A percentile compares a stretch with the other conserved stretches of the same genome.
Conservation (phyloP, 139 green algal species). For the Haematococcus sp. region DNA sequence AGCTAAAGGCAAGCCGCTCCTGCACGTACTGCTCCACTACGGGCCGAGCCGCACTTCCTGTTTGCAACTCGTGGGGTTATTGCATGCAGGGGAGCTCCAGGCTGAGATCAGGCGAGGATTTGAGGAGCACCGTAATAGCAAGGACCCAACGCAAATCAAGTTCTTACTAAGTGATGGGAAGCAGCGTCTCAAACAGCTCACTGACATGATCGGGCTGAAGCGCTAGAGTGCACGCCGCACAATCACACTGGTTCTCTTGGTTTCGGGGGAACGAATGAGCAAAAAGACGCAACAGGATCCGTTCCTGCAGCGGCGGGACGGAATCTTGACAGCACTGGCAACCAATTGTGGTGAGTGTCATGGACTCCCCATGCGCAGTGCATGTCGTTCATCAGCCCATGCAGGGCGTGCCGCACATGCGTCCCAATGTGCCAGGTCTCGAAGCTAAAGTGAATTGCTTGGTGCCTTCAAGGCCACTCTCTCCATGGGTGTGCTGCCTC, state of each 20-base stretch:
- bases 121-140: constrained; percentile 19
- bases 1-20: constrained; percentile 11
- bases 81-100: constrained; percentile 24
- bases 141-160: constrained; percentile 42
- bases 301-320: too few species aligned
- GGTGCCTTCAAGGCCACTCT: too few species aligned
- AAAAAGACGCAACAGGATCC: too few species aligned
- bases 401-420: too few species aligned
- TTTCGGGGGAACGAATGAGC: too few species aligned
- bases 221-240: neutral
- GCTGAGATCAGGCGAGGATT: constrained; percentile 34
- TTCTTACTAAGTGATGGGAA: constrained; percentile 51
- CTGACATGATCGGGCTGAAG: constrained; percentile 35
- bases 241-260: too few species aligned
- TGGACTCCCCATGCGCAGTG: neutral
- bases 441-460: too few species aligned
- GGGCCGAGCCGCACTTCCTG: too few species aligned
- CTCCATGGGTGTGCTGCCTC: too few species aligned
- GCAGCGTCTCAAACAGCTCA: constrained; percentile 43
- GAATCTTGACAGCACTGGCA: neutral
- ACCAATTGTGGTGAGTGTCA: neutral
- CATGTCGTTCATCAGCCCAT: too few species aligned
- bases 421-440: neutral
- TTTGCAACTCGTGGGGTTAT: neutral
- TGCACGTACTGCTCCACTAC: too few species aligned